Evolutionary conservation across 139 green algal genomes (phyloP), one percentile per base, ranked within the genome.

Genomic region (Mychonastes homosphaera): DNA sequence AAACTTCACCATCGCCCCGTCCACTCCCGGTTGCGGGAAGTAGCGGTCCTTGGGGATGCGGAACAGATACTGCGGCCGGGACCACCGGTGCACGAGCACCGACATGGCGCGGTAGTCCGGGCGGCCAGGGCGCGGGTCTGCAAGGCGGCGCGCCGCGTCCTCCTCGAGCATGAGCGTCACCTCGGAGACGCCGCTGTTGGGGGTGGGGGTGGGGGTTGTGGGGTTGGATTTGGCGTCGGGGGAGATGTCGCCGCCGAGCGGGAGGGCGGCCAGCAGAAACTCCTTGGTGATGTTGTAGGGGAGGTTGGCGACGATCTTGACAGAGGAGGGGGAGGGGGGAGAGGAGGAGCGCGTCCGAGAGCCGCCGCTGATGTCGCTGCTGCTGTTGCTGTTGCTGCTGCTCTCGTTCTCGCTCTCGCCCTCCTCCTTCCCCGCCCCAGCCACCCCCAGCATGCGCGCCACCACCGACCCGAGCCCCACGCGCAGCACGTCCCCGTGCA

Each of bases 261-360:
- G 90, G 57, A 97, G 76, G 47, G 87, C 61, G n/a, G 53, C 33
- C 39, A 71, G 72, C 36, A 97, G 65, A 33, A 91, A 78, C 32
- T 96, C 90, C 51, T 77, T 94, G 32, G 91, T 98, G 70, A 98
- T 94, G 80, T 98, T 93, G 77, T 95, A 98, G 0, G 91, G 91
- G 58, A 98, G 69, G 70, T 98, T 98, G 36, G 89, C 82, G 18
- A 98, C 84, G 23, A 98, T 81, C 62, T 89, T 84, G 34, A 86
- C 54, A 19, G 47, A 63, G 18, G 49, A 41, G 3, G 33, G 21
- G 43, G 24, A 8, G n/a, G 10, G 54, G 56, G 58, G 33, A 10
- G 12, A 57, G 28, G 29, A 19, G 52, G n/a, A 23, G 3, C 33
- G 48, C 16, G 24, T 58, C 13, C 21, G 26, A 26, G 26, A 2